phyloP scores from a whole-genome alignment of 2,329 filamentous ascomycete species.

The Davidsoniella virescens region DNA sequence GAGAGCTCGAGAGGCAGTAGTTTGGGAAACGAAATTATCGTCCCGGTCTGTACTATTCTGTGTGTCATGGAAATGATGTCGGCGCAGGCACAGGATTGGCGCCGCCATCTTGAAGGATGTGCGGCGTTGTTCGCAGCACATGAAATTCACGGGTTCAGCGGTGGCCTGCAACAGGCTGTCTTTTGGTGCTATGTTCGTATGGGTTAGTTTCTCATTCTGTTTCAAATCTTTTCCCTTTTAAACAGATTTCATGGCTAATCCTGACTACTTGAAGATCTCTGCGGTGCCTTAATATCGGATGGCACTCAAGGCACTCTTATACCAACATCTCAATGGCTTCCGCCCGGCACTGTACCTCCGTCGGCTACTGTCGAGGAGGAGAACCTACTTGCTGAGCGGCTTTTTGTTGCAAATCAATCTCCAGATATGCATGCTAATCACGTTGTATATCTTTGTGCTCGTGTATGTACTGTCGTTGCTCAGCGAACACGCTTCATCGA shows the following conservation, averaged over 20 bases:
- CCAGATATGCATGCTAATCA: constrained; percentile 44
- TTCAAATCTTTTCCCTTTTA: constrained; percentile 7
- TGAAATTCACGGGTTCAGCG: background rate
- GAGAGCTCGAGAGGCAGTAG: constrained; percentile 15
- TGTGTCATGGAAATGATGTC: constrained; percentile 29
- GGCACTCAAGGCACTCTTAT: constrained; percentile 35
- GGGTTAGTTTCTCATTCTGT: constrained; percentile 12
- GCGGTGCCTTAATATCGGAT: constrained; percentile 30
- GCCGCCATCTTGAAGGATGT: constrained; percentile 40
- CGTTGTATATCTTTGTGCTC: constrained; percentile 38
- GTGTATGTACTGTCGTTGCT: constrained; percentile 33
- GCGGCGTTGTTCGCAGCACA: constrained; percentile 31
- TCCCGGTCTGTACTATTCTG: constrained; percentile 25
- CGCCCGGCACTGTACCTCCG: background rate
- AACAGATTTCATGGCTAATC: constrained; percentile 33
- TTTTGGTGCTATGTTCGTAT: constrained; percentile 3
- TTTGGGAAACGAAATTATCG: constrained; percentile 17
- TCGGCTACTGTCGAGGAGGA: too few relatives aligned
- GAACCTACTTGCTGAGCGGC: background rate
- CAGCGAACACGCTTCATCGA: constrained; percentile 32
- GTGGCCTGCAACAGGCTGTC: background rate
- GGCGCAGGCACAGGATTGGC: constrained; percentile 31
- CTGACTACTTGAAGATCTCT: constrained; percentile 14
- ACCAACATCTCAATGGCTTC: constrained; percentile 17
- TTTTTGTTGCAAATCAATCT: constrained; percentile 21